Percentiles rank a stretch among this genome's conserved stretches.
Evolutionary conservation across 2,329 filamentous ascomycete genomes (phyloP).

Genomic region (Podosphaera leucotricha): DNA sequence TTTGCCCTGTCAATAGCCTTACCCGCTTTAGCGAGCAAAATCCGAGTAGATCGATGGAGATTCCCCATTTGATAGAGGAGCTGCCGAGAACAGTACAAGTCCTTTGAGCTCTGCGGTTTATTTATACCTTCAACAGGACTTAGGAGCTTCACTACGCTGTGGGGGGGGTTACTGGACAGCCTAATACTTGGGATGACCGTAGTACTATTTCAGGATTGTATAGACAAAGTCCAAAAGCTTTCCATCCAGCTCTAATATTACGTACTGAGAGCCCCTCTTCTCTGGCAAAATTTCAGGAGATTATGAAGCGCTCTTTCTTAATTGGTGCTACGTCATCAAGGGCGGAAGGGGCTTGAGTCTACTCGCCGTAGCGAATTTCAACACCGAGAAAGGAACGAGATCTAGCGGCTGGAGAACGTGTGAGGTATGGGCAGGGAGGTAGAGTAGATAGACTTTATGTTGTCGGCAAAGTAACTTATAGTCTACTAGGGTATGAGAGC

Average conservation of each 20-base stretch:
- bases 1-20: background rate
- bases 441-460: background rate
- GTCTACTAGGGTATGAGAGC: background rate
- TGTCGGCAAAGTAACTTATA: background rate
- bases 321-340: background rate
- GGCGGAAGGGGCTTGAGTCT: background rate
- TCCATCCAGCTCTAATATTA: background rate
- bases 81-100: background rate
- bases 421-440: background rate
- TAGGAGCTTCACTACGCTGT: no score
- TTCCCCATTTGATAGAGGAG: background rate
- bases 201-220: background rate
- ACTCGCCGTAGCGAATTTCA: background rate
- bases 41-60: background rate
- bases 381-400: background rate
- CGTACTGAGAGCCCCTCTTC: background rate
- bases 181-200: background rate
- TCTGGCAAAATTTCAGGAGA: background rate
- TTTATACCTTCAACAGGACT: no score
- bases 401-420: background rate
- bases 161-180: background rate
- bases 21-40: background rate
- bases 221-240: background rate
- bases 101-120: background rate
- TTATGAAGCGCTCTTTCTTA: background rate